These are phyloP conservation scores for Samsoniella hepiali DNA, from an alignment of 2,329 filamentous ascomycete species.

Conservation along the genomic window DNA sequence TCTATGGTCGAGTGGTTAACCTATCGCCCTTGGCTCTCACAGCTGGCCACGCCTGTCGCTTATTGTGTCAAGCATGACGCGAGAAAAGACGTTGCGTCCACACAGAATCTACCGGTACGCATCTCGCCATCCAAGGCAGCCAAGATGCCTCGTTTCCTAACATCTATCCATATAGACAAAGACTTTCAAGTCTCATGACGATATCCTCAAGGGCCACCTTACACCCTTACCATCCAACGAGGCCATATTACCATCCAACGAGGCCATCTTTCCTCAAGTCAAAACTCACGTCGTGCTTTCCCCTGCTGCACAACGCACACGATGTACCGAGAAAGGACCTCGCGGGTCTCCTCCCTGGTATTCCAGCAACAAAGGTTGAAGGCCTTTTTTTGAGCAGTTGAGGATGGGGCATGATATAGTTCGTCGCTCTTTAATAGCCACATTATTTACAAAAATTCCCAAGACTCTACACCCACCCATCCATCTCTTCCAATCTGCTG, in stretches of 20 bases:
- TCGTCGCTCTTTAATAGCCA: too few relatives aligned
- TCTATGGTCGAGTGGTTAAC: background rate
- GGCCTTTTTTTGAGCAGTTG: background rate
- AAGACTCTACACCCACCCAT: too few relatives aligned
- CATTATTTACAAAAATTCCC: too few relatives aligned
- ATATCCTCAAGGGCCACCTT: background rate
- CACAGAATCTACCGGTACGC: slow-evolving; percentile 1
- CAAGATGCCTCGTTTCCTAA: background rate
- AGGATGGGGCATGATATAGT: too few relatives aligned
- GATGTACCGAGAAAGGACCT: slow-evolving; percentile 2
- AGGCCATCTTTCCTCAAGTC: background rate
- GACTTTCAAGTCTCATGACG: background rate
- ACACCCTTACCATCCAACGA: background rate
- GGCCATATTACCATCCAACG: background rate
- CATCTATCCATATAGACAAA: background rate
- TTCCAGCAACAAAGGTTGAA: background rate
- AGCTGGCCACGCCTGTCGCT: background rate
- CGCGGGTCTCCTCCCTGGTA: background rate
- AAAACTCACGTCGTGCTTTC: background rate
- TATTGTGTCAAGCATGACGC: background rate
- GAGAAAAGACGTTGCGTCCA: background rate
- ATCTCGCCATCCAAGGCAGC: slow-evolving; percentile 1
- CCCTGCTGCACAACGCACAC: background rate
- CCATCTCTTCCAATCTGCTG: too few relatives aligned
- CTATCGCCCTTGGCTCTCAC: background rate